Conservation (phyloP, 768 basidiomycete genomes). For the Thelephora aurantiotincta region DNA sequence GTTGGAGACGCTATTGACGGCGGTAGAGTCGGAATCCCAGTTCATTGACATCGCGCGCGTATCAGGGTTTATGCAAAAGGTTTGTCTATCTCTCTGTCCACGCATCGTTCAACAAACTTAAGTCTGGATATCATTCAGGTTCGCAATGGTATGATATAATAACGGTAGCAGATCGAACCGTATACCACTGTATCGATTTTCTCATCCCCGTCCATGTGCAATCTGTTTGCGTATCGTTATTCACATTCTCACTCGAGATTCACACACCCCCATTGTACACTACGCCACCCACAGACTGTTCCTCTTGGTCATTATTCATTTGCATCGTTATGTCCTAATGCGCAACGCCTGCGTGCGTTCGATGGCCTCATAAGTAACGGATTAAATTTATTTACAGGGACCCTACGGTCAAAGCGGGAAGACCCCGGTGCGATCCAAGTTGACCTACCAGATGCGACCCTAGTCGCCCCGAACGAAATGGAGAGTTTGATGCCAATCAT, state of each 20-base stretch:
- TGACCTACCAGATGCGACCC: too few species aligned
- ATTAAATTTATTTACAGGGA: too few species aligned
- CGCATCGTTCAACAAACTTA: neutral
- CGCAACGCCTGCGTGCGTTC: neutral
- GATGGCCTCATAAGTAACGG: too few species aligned
- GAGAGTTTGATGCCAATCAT: too few species aligned
- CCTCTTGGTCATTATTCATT: slow-evolving; percentile 3
- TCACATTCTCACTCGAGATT: too few species aligned
- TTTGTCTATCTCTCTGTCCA: slow-evolving; percentile 16
- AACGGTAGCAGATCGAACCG: too few species aligned
- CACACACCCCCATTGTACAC: neutral
- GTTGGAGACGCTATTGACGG: slow-evolving; percentile 73
- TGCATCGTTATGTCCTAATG: slow-evolving; percentile 6
- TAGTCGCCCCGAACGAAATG: too few species aligned
- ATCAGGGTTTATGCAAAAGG: slow-evolving; percentile 87
- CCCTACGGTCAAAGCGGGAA: too few species aligned
- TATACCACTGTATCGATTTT: slow-evolving; percentile 9
- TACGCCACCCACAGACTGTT: slow-evolving; percentile 4
- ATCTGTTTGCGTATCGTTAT: neutral
- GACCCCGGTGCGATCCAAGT: too few species aligned
- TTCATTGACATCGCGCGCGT: slow-evolving; percentile 75
- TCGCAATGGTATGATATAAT: slow-evolving; percentile 45
- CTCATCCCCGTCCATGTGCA: neutral
- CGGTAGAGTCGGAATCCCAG: slow-evolving; percentile 78
- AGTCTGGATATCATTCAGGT: slow-evolving; percentile 22